Conservation (phyloP, 345 rosid genomes). For the Erysimum cheiranthoides region DNA sequence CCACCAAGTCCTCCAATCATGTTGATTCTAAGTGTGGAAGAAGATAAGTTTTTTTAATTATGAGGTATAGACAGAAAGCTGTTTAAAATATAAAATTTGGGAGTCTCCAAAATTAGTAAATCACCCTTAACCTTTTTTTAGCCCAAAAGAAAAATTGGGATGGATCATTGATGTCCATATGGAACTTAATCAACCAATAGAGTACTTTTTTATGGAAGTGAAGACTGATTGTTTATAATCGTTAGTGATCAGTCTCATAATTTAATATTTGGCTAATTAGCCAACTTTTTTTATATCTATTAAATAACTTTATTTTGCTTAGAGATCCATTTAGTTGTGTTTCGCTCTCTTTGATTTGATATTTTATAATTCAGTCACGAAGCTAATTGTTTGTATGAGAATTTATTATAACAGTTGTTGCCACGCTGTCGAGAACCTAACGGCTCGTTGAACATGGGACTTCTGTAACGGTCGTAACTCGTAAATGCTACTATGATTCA, state of each 20-base stretch:
- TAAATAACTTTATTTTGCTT: too few species aligned
- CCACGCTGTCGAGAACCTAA: constrained; percentile 14
- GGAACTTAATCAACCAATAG: too few species aligned
- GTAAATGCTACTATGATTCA: constrained; percentile 4
- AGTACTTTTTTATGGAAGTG: too few species aligned
- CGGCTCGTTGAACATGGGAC: constrained; percentile 1
- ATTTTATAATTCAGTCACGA: too few species aligned
- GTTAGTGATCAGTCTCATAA: too few species aligned
- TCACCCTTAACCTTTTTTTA: background rate
- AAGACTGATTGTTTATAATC: too few species aligned
- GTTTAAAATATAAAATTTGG: background rate
- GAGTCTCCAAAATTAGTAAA: background rate
- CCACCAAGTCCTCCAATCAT: background rate
- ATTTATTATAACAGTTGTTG: background rate
- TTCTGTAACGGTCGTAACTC: background rate
- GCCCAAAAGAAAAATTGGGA: background rate
- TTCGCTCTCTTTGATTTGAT: too few species aligned
- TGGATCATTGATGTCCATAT: background rate
- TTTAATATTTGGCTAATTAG: too few species aligned
- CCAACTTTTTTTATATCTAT: too few species aligned
- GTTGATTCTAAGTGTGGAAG: background rate
- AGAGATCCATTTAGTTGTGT: too few species aligned
- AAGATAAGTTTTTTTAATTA: background rate
- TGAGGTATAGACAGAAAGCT: background rate
- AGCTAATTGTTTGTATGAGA: background rate